A percentile compares a stretch with the other conserved stretches of the same genome.
Conservation (phyloP, 1,284 basidiomycete species). For the Ustilago nuda region DNA sequence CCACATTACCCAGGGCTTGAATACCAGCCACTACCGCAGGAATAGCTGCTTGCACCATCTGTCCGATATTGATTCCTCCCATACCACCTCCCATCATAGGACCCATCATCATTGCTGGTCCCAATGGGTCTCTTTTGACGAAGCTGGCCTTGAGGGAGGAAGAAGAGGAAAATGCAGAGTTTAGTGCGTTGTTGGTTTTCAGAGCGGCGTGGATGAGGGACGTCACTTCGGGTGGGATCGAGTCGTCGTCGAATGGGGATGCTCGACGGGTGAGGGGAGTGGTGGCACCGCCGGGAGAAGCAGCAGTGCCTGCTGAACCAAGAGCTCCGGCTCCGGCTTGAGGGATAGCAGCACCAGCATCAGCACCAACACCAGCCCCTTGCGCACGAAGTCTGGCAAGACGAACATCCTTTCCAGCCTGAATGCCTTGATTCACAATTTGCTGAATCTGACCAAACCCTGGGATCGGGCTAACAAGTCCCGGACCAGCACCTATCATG, state of each 20-base stretch:
- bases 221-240: background rate
- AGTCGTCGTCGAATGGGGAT: background rate
- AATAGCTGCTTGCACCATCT: background rate
- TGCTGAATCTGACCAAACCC: background rate
- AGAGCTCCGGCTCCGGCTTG: background rate
- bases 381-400: background rate
- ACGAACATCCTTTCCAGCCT: slow-evolving; percentile 8
- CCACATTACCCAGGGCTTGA: slow-evolving; percentile 9
- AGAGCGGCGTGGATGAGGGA: background rate
- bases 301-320: background rate
- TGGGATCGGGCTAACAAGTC: background rate
- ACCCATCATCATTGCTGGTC: slow-evolving; percentile 1
- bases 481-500: background rate
- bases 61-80: too few species aligned
- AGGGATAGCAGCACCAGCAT: background rate
- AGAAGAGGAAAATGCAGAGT: background rate
- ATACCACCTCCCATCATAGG: background rate
- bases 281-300: too few species aligned
- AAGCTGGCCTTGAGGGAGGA: background rate
- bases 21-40: slow-evolving; percentile 11
- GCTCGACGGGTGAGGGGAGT: background rate
- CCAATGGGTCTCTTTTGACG: background rate
- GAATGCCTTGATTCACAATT: slow-evolving; percentile 7
- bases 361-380: background rate
- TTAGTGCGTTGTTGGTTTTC: background rate